phyloP scores from a whole-genome alignment of 371 early-diverging fungal genomes.

The Mucor velutinosus region DNA sequence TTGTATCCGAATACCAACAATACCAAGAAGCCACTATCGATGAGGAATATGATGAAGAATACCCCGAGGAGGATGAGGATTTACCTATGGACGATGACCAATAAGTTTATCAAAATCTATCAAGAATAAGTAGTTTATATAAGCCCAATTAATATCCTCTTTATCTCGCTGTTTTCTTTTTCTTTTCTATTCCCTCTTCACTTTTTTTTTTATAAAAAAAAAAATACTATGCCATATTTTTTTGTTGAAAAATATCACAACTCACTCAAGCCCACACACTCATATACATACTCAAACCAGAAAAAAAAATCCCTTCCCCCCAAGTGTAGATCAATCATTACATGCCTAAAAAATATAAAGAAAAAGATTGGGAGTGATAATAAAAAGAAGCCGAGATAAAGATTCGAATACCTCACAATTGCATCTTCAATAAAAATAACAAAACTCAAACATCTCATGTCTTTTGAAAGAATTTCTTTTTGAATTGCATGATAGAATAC shows the following conservation, averaged over 20 bases:
- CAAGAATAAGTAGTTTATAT: background rate
- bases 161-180: background rate
- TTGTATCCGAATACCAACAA: slow-evolving; percentile 97
- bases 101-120: background rate
- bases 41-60: slow-evolving; percentile 60
- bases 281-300: background rate
- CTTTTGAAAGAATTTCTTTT: too few relatives aligned
- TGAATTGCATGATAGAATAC: too few relatives aligned
- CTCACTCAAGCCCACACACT: background rate
- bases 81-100: slow-evolving; percentile 29
- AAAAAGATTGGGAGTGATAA: background rate
- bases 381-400: background rate
- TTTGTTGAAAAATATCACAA: background rate
- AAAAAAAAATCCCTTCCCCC: background rate
- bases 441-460: too few relatives aligned
- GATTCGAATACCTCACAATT: background rate
- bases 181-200: background rate
- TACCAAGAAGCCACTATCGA: slow-evolving; percentile 91
- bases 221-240: background rate
- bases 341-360: background rate
- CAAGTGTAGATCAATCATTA: background rate
- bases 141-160: background rate
- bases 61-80: slow-evolving; percentile 47
- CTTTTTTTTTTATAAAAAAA: background rate
- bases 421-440: background rate